phyloP scores from a whole-genome alignment of 2,329 filamentous ascomycete species.

The Lachnellula subtilissima region DNA sequence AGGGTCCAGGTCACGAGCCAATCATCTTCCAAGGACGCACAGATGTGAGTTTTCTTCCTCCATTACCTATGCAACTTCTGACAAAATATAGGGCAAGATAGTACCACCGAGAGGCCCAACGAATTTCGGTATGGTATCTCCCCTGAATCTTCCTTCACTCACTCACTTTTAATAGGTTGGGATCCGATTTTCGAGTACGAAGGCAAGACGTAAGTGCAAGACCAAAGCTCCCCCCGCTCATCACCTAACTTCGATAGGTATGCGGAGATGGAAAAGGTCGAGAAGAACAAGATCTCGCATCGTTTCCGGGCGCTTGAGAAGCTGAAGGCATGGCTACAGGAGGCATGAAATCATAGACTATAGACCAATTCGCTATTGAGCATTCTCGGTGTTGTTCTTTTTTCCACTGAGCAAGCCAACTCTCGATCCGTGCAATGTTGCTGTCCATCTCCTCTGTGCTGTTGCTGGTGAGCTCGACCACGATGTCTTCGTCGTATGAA shows the following conservation, averaged over 20 bases:
- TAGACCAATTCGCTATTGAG: constrained; percentile 14
- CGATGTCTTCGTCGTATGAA: constrained; percentile 78
- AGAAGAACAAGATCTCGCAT: constrained; percentile 92
- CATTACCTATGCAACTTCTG: neutral
- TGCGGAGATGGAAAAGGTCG: constrained; percentile 86
- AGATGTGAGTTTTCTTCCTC: constrained; percentile 49
- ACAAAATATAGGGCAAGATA: constrained; percentile 60
- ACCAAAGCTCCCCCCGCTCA: neutral
- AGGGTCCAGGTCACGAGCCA: constrained; percentile 77
- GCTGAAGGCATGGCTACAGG: constrained; percentile 70
- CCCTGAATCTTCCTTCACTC: constrained; percentile 1
- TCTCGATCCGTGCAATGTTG: constrained; percentile 78
- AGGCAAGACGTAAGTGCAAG: constrained; percentile 59
- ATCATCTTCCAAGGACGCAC: constrained; percentile 90
- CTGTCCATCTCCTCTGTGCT: constrained; percentile 77
- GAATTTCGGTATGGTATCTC: constrained; percentile 62
- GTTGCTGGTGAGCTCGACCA: constrained; percentile 84
- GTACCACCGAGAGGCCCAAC: constrained; percentile 76
- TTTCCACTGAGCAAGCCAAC: constrained; percentile 82
- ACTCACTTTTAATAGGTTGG: constrained; percentile 63
- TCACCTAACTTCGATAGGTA: constrained; percentile 47
- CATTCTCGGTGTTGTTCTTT: constrained; percentile 48
- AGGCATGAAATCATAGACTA: constrained; percentile 16
- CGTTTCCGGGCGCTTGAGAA: constrained; percentile 82
- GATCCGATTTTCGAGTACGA: constrained; percentile 94